Conservation (phyloP, 495 filamentous ascomycete genomes). For the Aspergillus carlsbadensis region DNA sequence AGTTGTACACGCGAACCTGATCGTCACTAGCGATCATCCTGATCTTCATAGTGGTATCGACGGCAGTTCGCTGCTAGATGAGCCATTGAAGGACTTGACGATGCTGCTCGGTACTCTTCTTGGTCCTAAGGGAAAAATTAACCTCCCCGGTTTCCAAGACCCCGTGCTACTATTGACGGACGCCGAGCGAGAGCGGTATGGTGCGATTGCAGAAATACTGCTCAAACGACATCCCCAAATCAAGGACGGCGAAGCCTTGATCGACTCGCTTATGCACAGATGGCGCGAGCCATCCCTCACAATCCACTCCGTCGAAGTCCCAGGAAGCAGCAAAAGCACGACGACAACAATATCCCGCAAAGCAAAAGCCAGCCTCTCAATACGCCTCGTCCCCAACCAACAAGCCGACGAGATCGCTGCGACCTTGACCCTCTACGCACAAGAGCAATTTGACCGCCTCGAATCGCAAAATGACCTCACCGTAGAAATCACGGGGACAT, state of each 20-base stretch:
- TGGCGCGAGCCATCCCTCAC: slow-evolving; percentile 97
- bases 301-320: slow-evolving; percentile 85
- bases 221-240: slow-evolving; percentile 68
- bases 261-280: slow-evolving; percentile 79
- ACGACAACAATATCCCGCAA: slow-evolving; percentile 84
- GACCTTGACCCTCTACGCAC: slow-evolving; percentile 63
- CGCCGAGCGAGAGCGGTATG: slow-evolving; percentile 78
- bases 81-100: slow-evolving; percentile 87
- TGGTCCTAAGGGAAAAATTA: slow-evolving; percentile 55
- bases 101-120: slow-evolving; percentile 76
- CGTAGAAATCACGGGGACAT: slow-evolving; percentile 84
- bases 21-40: slow-evolving; percentile 78
- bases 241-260: slow-evolving; percentile 64
- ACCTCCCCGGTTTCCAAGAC: slow-evolving; percentile 80
- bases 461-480: slow-evolving; percentile 77
- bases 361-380: slow-evolving; percentile 80
- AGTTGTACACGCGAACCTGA: slow-evolving; percentile 90
- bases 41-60: slow-evolving; percentile 96
- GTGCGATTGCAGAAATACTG: slow-evolving; percentile 75
- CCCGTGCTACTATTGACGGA: slow-evolving; percentile 71
- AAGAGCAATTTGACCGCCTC: slow-evolving; percentile 68
- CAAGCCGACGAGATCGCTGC: slow-evolving; percentile 70
- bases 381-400: slow-evolving; percentile 92
- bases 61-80: slow-evolving; percentile 81
- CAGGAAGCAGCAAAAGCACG: slow-evolving; percentile 52